phyloP scores from a whole-genome alignment of 1,139 yeast species.

The Diutina pseudorugosa region DNA sequence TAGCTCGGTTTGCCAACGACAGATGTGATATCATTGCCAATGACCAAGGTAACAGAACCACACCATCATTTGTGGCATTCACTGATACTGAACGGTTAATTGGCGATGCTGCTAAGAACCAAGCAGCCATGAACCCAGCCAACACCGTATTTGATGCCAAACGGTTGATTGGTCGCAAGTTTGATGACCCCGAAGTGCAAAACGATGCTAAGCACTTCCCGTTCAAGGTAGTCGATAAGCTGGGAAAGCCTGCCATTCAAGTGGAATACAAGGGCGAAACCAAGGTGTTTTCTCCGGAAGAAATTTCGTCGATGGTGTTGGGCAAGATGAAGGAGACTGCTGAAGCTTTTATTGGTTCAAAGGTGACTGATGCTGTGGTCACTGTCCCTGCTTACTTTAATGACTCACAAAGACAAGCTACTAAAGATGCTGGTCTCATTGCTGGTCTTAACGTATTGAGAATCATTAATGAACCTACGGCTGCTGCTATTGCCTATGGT shows the following conservation, averaged over 20 bases:
- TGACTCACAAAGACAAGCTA: constrained; percentile 97
- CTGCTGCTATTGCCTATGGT: constrained; percentile 98
- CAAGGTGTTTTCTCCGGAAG: constrained; percentile 94
- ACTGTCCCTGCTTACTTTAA: constrained; percentile 97
- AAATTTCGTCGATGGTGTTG: constrained; percentile 91
- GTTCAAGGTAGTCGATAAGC: constrained; percentile 78
- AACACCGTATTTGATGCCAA: constrained; percentile 97
- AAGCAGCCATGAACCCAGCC: constrained; percentile 93
- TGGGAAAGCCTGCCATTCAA: constrained; percentile 84
- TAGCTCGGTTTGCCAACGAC: constrained; percentile 40
- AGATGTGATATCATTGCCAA: constrained; percentile 83
- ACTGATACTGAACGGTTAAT: constrained; percentile 94
- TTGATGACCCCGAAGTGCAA: constrained; percentile 83
- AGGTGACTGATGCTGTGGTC: constrained; percentile 89
- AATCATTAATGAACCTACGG: constrained; percentile 96
- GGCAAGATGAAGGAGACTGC: constrained; percentile 98
- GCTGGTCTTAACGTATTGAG: constrained; percentile 94
- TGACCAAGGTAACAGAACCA: constrained; percentile 99
- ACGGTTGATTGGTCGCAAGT: constrained; percentile 96
- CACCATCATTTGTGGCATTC: constrained; percentile 97
- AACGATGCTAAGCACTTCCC: constrained; percentile 97
- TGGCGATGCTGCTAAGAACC: constrained; percentile 99
- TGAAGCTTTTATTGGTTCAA: constrained; percentile 88
- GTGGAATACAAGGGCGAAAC: constrained; percentile 90
- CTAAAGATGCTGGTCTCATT: constrained; percentile 98